A percentile compares a stretch with the other conserved stretches of the same genome.
phyloP scores from a whole-genome alignment of 2,329 filamentous ascomycete species.

The Aspergillus felis region DNA sequence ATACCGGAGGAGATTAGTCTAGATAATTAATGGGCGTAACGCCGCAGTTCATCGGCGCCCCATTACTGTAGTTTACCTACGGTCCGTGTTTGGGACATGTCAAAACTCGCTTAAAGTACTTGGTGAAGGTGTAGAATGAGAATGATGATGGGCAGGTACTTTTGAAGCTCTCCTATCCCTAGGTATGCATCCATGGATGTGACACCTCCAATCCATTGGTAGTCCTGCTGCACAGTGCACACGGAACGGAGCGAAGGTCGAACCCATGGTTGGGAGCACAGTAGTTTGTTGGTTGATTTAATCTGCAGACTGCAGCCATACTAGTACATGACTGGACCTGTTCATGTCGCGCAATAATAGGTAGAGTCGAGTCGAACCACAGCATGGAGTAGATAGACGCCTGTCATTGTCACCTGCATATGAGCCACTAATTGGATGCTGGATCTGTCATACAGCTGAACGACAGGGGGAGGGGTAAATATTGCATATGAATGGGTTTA shows the following conservation, averaged over 20 bases:
- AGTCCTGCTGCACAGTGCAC: background rate
- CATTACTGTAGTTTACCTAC: too few relatives aligned
- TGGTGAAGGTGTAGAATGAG: too few relatives aligned
- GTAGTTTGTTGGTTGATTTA: background rate
- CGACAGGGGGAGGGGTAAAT: background rate
- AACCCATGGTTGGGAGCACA: background rate
- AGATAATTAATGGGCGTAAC: too few relatives aligned
- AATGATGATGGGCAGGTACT: background rate
- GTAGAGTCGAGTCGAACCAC: too few relatives aligned
- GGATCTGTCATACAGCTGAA: background rate
- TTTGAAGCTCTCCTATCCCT: background rate
- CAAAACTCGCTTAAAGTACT: too few relatives aligned
- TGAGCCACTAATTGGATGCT: conserved; percentile 3
- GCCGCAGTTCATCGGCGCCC: too few relatives aligned
- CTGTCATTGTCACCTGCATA: conserved; percentile 2
- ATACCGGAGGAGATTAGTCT: too few relatives aligned
- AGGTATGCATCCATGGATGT: background rate
- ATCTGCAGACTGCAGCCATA: background rate
- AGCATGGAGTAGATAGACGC: background rate
- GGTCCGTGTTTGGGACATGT: too few relatives aligned
- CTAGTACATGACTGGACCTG: too few relatives aligned
- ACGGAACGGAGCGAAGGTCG: conserved; percentile 2
- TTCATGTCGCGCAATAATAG: too few relatives aligned
- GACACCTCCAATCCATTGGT: background rate
- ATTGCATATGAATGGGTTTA: background rate